Evolutionary conservation across 768 basidiomycete species (phyloP), one percentile per base, ranked within the genome.

Genomic region (Russula emetica): DNA sequence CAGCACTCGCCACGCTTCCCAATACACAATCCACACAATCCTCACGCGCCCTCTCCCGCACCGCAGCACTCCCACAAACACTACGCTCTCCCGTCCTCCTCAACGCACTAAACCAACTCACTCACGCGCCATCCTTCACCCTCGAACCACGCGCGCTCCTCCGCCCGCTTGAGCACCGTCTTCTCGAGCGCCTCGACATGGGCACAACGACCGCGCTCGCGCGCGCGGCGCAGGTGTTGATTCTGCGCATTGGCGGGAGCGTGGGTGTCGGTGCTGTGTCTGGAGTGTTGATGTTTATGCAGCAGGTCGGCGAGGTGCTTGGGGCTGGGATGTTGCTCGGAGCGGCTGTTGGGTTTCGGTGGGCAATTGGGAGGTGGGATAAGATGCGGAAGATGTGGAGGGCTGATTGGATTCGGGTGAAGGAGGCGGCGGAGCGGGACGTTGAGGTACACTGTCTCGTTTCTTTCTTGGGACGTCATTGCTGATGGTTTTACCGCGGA

Each of bases 361-460:
- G 69, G 65, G 69, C 69, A 16, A 59, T 73, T 20, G 68, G 69
- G 34, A 61, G 63, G 55, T 75, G 72, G 74, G 71, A 74, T 11
- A 68, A 64, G 45, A 70, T 67, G 40, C 68, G 70, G 62, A 64
- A 50, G 52, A 60, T 52, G 36, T 75, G 71, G 70, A 71, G 69
- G 68, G 61, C 62, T 9, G 73, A 71, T 44, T 75, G 73, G 72
- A 30, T 44, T n/a, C 61, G 74, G 24, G 68, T 73, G 2, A 64
- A 63, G 36, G 66, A 70, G 55, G 72, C 73, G 1, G 68, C 72
- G 4, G 72, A 71, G 60, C 58, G 74, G 34, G 74, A 75, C 40
- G 59, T 73, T 24, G 61, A 72, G 71, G 67, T 62, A 40, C 16
- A n/a, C 38, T 14, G 24, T 7, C 11, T 8, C 18, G 7, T 32